These are phyloP conservation scores for Anisodus tanguticus DNA, from an alignment of 257 asterid genomes.

Conservation along the genomic window DNA sequence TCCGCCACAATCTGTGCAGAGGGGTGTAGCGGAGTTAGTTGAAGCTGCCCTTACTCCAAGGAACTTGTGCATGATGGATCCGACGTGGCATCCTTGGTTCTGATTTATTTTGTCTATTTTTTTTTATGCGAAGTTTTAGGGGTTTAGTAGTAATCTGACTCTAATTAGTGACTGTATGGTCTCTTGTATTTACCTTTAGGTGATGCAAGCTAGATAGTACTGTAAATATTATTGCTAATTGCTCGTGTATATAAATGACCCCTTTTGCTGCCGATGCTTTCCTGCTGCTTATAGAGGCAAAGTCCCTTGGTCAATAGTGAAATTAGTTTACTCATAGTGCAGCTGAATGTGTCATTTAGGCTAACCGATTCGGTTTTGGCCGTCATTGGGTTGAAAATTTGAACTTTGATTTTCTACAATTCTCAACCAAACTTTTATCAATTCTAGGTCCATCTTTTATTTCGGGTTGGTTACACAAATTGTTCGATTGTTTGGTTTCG, in stretches of 20 bases:
- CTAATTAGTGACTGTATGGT: background rate
- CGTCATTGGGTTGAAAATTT: no score
- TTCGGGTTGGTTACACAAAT: no score
- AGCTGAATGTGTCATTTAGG: no score
- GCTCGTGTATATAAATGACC: background rate
- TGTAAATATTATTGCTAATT: constrained; percentile 24
- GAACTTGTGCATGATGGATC: constrained; percentile 99
- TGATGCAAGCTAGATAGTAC: background rate
- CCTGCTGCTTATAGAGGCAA: background rate
- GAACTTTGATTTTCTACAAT: no score
- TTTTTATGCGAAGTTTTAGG: background rate
- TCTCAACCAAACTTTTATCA: no score
- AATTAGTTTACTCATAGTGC: background rate
- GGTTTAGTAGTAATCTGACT: background rate
- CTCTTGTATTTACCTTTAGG: constrained; percentile 14
- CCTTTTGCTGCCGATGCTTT: background rate
- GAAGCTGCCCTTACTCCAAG: constrained; percentile 95
- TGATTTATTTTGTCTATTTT: constrained; percentile 33
- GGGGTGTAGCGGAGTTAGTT: constrained; percentile 90
- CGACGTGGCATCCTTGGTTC: constrained; percentile 99
- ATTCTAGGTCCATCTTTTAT: no score
- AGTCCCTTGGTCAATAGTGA: background rate
- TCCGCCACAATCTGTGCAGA: constrained; percentile 97
- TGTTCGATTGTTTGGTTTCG: no score
- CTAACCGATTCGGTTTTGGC: no score